Percentiles rank a stretch among this genome's conserved stretches.
Evolutionary conservation across 2,329 filamentous ascomycete species (phyloP).

Genomic region (Salinomyces thailandicus): DNA sequence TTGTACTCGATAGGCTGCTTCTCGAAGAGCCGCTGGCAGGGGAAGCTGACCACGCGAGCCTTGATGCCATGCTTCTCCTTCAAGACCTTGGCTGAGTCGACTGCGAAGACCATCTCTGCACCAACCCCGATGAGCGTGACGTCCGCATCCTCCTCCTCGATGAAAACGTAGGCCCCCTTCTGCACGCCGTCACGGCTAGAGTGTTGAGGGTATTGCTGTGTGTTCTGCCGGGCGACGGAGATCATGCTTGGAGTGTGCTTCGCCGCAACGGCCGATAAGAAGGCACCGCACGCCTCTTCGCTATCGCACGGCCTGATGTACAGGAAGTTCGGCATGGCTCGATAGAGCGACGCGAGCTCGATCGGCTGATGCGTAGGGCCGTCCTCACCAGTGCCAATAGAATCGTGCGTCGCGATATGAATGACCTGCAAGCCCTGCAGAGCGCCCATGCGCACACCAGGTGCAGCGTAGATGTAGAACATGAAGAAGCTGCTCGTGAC

Average conservation of each 20-base stretch:
- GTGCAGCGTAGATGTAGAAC: constrained; percentile 32
- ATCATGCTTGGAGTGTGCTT: constrained; percentile 34
- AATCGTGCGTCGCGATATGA: constrained; percentile 31
- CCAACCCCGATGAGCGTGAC: constrained; percentile 42
- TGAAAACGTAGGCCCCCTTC: constrained; percentile 33
- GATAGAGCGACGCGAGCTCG: constrained; percentile 27
- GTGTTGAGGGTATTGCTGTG: constrained; percentile 29
- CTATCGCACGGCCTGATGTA: constrained; percentile 29
- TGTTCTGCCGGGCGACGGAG: constrained; percentile 33
- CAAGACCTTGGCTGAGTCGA: constrained; percentile 31
- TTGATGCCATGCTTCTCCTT: constrained; percentile 28
- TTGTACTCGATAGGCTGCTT: constrained; percentile 37
- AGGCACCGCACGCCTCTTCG: constrained; percentile 33
- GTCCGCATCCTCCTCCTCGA: constrained; percentile 29
- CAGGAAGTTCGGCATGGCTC: constrained; percentile 30
- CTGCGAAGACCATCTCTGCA: constrained; percentile 40
- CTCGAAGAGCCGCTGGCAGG: constrained; percentile 42
- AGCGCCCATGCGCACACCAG: constrained; percentile 29
- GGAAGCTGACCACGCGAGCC: constrained; percentile 41
- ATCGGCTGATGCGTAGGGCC: constrained; percentile 31
- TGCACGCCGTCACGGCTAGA: constrained; percentile 30
- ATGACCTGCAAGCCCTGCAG: constrained; percentile 28
- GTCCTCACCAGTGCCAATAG: constrained; percentile 28
- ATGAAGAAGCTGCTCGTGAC: constrained; percentile 31
- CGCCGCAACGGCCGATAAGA: constrained; percentile 31